Evolutionary conservation across 306 rosid genomes (phyloP).

Genomic region (Crataegus laevigata): DNA sequence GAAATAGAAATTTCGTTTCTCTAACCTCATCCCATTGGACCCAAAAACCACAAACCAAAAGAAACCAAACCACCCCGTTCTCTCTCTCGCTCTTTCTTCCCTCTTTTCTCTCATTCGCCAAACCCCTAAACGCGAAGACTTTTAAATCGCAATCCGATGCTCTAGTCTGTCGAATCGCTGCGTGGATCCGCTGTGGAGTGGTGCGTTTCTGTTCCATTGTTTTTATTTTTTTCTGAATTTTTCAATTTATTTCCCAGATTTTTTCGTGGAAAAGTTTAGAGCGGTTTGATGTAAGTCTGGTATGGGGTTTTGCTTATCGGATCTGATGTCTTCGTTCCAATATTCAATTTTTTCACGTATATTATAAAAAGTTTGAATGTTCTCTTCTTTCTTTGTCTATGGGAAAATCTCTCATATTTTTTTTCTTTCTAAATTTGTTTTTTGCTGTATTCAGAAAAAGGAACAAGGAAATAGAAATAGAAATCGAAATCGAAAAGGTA

Average conservation of each 20-base stretch:
- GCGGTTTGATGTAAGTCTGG: neutral
- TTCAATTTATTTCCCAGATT: neutral
- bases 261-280: neutral
- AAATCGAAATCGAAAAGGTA: neutral
- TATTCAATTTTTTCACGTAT: neutral
- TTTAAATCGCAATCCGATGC: constrained; percentile 15
- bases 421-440: neutral
- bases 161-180: neutral
- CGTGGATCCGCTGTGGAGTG: constrained; percentile 24
- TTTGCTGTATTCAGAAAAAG: neutral
- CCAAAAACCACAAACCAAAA: neutral
- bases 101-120: neutral
- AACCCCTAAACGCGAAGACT: constrained; percentile 48
- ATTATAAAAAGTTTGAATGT: neutral
- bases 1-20: neutral
- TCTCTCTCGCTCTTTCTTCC: neutral
- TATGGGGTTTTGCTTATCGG: constrained; percentile 11
- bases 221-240: neutral
- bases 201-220: constrained; percentile 13
- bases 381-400: neutral
- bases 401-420: neutral
- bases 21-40: constrained; percentile 3
- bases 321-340: constrained; percentile 23
- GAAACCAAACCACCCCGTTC: constrained; percentile 6
- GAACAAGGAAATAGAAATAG: neutral